Base-by-base conservation (phyloP, 352 stramenopile species). In the Globisporangium polare region DNA sequence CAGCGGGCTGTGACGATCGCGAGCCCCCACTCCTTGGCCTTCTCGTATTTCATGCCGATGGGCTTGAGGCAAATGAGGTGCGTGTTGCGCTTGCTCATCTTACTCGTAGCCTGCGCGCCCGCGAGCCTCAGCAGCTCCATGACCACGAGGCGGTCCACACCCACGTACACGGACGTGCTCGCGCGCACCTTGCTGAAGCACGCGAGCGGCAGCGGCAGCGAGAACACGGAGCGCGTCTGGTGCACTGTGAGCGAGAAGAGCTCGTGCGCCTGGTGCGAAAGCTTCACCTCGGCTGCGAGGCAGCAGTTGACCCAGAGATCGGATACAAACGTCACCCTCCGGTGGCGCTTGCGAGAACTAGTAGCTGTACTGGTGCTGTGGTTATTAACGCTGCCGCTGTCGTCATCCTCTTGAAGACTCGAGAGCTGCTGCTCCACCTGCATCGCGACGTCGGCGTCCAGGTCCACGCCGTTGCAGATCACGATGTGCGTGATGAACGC, bases 291-390 rank as follows among this genome's bases (percentile, higher is more conserved):
- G 8, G 70, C 73, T 10, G 71, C 64, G 17, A 92, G 72, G 27
- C 77, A 90, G 72, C 83, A 92, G 24, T 73, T 76, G 0, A 92
- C 68, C 83, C 83, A 92, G 49, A 92, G 46, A 62, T 92, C 83
- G 26, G 80, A 88, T 35, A 90, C 78, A 37, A 88, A 69, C 42
- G 75, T 81, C 46, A 83, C 39, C 8, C 41, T 20, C 24, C 72
- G 71, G 17, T 64, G 50, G 54, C 72, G 71, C n/a, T n/a, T 35
- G 33, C 67, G 63, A 7, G 59, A 33, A n/a, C 45, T 57, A 4
- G 51, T 17, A 26, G n/a, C n/a, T n/a, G 39, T n/a, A 20, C 51
- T 60, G 12, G 51, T 33, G 29, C 15, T 56, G 42, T 20, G 57
- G 18, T 42, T 5, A 29, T 57, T 6, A 3, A 9, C 41, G 3